A percentile compares a stretch with the other conserved stretches of the same genome.
phyloP scores from a whole-genome alignment of 2,329 filamentous ascomycete genomes.

The Fusarium staphyleae region DNA sequence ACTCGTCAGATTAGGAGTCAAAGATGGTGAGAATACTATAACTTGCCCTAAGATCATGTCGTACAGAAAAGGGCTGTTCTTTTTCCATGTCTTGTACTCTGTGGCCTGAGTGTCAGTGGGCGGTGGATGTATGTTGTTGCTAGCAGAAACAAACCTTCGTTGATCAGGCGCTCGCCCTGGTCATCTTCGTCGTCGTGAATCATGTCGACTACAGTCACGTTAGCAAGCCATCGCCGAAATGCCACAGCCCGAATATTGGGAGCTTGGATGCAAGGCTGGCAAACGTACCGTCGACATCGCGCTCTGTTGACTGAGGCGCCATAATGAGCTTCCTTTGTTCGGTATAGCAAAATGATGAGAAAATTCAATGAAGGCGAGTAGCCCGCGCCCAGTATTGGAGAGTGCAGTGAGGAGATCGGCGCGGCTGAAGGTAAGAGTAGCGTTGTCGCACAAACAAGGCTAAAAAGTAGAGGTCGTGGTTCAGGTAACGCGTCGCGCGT shows the following conservation, averaged over 20 bases:
- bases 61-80: conserved; percentile 98
- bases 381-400: background rate
- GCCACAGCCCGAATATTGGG: background rate
- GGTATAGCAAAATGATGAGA: background rate
- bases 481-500: conserved; percentile 49
- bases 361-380: background rate
- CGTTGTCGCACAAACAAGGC: conserved; percentile 38
- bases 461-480: conserved; percentile 37
- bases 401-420: conserved; percentile 19
- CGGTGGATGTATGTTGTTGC: background rate
- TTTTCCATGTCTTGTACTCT: conserved; percentile 99
- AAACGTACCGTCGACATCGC: conserved; percentile 48
- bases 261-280: conserved; percentile 9
- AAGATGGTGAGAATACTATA: background rate
- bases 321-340: conserved; percentile 32
- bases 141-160: conserved; percentile 70
- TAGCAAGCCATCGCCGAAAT: conserved; percentile 2
- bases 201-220: conserved; percentile 46
- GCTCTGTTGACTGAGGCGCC: conserved; percentile 48
- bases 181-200: conserved; percentile 73
- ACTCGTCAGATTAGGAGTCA: conserved; percentile 16
- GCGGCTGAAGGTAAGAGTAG: conserved; percentile 29
- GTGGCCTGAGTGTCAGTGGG: conserved; percentile 26
- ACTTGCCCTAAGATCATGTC: conserved; percentile 87
- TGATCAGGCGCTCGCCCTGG: conserved; percentile 85